phyloP scores from a whole-genome alignment of 1,284 basidiomycete species.

The Cystobasidium pallidum region DNA sequence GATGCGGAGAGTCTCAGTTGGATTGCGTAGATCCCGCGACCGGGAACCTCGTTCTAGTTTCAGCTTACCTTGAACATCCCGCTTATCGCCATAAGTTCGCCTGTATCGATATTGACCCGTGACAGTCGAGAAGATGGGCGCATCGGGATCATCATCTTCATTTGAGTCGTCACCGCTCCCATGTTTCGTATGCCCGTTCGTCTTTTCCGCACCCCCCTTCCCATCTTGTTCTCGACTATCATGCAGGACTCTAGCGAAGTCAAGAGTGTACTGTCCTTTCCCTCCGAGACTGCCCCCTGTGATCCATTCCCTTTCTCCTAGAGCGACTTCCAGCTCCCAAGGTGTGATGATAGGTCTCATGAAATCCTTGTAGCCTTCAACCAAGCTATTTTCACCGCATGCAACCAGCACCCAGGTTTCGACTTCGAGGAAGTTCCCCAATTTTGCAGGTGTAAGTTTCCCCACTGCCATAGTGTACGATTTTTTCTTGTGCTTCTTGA shows the following conservation, averaged over 20 bases:
- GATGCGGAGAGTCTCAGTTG: not conserved
- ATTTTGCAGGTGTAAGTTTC: constrained; percentile 90
- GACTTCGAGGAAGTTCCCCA: constrained; percentile 95
- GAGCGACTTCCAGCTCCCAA: constrained; percentile 83
- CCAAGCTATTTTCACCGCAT: constrained; percentile 88
- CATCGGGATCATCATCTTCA: constrained; percentile 46
- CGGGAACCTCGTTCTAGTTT: constrained; percentile 9
- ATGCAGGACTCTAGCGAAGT: constrained; percentile 71
- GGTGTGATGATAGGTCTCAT: constrained; percentile 90
- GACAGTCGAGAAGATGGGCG: constrained; percentile 78
- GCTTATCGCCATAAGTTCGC: constrained; percentile 64
- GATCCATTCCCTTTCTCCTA: constrained; percentile 65
- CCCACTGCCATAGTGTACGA: constrained; percentile 94
- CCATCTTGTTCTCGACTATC: constrained; percentile 36
- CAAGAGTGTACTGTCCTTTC: constrained; percentile 73
- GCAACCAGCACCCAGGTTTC: constrained; percentile 95
- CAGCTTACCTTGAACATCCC: constrained; percentile 32
- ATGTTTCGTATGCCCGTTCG: constrained; percentile 58
- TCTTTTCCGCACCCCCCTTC: constrained; percentile 57
- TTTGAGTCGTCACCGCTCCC: not conserved
- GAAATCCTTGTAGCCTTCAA: constrained; percentile 70
- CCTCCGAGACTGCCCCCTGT: constrained; percentile 46
- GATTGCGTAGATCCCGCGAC: constrained; percentile 5
- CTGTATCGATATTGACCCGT: constrained; percentile 83
- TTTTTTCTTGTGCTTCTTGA: constrained; percentile 74